Base-by-base conservation (phyloP, 371 early-diverging fungal species). In the Funneliformis caledonium region DNA sequence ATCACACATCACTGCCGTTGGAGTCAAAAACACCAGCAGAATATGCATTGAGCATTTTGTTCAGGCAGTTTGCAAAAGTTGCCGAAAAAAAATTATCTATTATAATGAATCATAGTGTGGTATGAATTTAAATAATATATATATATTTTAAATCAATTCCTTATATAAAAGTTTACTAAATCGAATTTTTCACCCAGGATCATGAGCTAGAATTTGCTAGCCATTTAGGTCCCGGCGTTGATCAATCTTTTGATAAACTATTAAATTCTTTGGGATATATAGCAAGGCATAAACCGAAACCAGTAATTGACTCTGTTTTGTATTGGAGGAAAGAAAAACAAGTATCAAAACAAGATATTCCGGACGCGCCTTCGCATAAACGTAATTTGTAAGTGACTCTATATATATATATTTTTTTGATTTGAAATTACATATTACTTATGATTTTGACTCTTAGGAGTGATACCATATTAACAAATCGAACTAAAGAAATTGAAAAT, bases 251-350 rank as follows among this genome's bases (percentile, higher is more conserved):
- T 81, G 97, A 97, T 85, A 92, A 92, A 43, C 84, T 95, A 0
- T 85, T 97, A 48, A 88, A 88, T 33, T 93, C 95, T 0, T 83
- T 98, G 5, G 96, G 96, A 1, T 89, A 92, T n/a, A 84, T 96
- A 47, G 95, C 97, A 22, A 89, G 91, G 43, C 93, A 94, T 80
- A 93, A 95, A 76, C 95, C 97, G 45, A 94, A 92, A 65, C 90
- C 93, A 4, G 93, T 98, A 42, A 95, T 97, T 65, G 98, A 97
- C 85, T 87, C 93, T 48, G 90, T 98, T 19, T 94, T 97, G 92
- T 87, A 92, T 1, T 98, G 98, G 97, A 89, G 96, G 76, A 93
- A 94, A 85, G 84, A 87, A 33, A 93, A 94, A 73, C 92, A 92
- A 37, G 96, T 95, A 45, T 86, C 90, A 16, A 77, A 88, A 6